These are phyloP conservation scores for Sphaerobolus stellatus DNA, from an alignment of 1,284 basidiomycete genomes.

Conservation along the genomic window DNA sequence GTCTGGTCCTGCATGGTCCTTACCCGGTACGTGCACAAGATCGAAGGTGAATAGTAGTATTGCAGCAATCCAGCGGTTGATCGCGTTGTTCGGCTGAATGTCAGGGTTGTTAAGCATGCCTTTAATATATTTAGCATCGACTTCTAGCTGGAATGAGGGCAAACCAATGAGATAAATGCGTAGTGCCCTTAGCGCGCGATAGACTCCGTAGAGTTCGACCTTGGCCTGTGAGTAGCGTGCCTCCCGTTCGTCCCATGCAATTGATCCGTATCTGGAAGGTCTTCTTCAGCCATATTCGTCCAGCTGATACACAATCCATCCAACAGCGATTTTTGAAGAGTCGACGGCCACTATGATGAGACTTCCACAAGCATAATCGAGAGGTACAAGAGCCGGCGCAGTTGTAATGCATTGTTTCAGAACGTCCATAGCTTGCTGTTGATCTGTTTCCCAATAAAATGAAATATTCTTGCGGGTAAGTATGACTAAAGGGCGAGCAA, in stretches of 20 bases:
- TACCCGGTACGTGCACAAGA: constrained; percentile 34
- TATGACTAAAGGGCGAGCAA: constrained; percentile 25
- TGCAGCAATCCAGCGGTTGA: constrained; percentile 17
- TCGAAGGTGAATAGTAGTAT: constrained; percentile 36
- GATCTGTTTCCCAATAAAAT: constrained; percentile 28
- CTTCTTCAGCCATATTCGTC: background rate
- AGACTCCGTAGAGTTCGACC: constrained; percentile 35
- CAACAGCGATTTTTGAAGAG: constrained; percentile 29
- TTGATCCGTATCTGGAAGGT: constrained; percentile 8
- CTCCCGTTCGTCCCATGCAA: constrained; percentile 14
- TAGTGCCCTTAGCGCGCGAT: constrained; percentile 27
- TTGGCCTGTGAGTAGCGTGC: constrained; percentile 17
- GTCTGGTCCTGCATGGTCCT: constrained; percentile 26
- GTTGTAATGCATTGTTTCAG: constrained; percentile 28
- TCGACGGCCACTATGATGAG: constrained; percentile 38
- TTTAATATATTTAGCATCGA: constrained; percentile 41
- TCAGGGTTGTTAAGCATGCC: constrained; percentile 43
- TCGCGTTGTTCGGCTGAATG: constrained; percentile 17
- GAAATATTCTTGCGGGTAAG: constrained; percentile 22
- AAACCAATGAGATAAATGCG: constrained; percentile 34
- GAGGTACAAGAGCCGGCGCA: constrained; percentile 22
- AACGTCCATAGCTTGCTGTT: constrained; percentile 24
- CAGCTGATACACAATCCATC: constrained; percentile 13
- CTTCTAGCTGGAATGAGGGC: constrained; percentile 35
- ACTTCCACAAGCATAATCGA: constrained; percentile 31